Percentiles rank a stretch among this genome's conserved stretches.
Evolutionary conservation across 768 basidiomycete species (phyloP).

Genomic region (Russula vinacea): DNA sequence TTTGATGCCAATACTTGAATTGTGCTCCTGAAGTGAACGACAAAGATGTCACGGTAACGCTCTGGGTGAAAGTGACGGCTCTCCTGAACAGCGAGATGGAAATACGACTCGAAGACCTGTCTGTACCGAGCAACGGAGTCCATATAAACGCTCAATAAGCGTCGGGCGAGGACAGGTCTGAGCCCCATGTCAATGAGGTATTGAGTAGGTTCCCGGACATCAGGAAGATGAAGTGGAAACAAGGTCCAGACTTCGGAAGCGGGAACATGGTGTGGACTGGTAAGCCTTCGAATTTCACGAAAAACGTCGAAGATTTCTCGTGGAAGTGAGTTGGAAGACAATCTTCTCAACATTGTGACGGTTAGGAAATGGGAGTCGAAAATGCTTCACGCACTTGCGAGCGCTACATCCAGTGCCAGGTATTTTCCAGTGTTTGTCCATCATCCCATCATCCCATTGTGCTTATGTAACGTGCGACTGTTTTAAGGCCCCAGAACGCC

Average conservation of each 20-base stretch:
- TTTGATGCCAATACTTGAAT: background rate
- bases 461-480: conserved; percentile 1
- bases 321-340: background rate
- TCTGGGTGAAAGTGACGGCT: background rate
- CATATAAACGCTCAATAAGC: background rate
- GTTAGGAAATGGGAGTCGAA: background rate
- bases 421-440: background rate
- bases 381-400: background rate
- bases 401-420: no score
- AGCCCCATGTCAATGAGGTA: conserved; percentile 12
- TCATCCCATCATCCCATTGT: conserved; percentile 13
- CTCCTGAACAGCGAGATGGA: background rate
- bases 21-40: background rate
- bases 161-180: background rate
- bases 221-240: conserved; percentile 4
- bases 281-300: background rate
- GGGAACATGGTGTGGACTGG: rapidly evolving
- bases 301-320: background rate
- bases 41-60: conserved; percentile 3
- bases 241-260: background rate
- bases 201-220: background rate
- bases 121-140: background rate
- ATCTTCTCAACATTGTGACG: background rate
- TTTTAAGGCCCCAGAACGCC: background rate
- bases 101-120: background rate